A percentile compares a stretch with the other conserved stretches of the same genome.
Conservation (phyloP, 2,329 filamentous ascomycete genomes). For the Fusarium pseudonygamai region DNA sequence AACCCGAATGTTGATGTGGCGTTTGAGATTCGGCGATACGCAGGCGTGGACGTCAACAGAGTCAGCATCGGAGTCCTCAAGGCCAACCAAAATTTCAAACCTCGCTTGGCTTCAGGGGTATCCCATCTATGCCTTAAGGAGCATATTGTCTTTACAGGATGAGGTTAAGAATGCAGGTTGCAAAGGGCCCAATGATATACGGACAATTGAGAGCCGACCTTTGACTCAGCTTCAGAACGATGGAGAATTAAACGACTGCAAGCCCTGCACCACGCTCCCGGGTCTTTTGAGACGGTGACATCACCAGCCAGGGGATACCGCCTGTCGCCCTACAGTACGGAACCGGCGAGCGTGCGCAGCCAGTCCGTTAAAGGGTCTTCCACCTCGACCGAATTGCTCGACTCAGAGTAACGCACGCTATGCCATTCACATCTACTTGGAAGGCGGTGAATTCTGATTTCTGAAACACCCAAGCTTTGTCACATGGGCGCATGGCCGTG, state of each 20-base stretch:
- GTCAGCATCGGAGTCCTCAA: conserved; percentile 28
- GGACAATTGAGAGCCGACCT: conserved; percentile 3
- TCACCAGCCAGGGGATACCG: conserved; percentile 33
- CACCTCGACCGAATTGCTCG: conserved; percentile 24
- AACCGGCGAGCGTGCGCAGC: conserved; percentile 19
- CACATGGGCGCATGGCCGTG: neutral
- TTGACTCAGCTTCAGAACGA: neutral
- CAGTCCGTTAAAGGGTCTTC: conserved; percentile 29
- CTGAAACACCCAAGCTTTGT: conserved; percentile 25
- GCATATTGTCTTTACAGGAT: neutral
- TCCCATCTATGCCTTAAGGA: neutral
- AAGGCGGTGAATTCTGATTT: conserved; percentile 29
- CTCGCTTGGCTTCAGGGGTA: conserved; percentile 5
- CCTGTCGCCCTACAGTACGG: conserved; percentile 27
- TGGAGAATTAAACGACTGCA: conserved; percentile 20
- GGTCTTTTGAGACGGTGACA: conserved; percentile 41
- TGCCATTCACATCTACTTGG: conserved; percentile 19
- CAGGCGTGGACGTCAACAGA: conserved; percentile 30
- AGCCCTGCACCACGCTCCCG: conserved; percentile 36
- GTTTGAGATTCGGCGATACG: conserved; percentile 33
- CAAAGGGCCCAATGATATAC: neutral
- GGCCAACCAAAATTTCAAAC: conserved; percentile 23
- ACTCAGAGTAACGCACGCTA: conserved; percentile 19
- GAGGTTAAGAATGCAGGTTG: neutral
- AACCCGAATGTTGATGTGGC: conserved; percentile 35